Evolutionary conservation across 768 basidiomycete species (phyloP), one percentile per base, ranked within the genome.

Genomic region (Suillus spraguei): DNA sequence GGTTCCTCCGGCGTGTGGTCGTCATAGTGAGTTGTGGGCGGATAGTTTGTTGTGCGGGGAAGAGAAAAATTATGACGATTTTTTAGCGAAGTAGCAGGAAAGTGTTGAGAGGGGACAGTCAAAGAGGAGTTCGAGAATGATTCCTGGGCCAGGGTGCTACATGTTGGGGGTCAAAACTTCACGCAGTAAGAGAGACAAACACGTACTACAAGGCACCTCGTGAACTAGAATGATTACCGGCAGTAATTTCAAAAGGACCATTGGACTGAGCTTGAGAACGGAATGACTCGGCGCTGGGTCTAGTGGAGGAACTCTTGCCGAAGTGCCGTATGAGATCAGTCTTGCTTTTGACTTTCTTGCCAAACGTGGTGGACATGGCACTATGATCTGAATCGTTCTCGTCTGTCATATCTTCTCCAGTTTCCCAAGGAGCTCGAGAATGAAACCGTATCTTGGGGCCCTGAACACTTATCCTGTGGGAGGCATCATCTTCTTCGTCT

Each of bases 401-500:
- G 36, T 79, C 74, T 3, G 82, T 63, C 4, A 74, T 44, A 42
- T 78, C 81, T 16, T 82, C 85, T 56, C 86, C 89, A 42, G 82
- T 76, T 75, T 93, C 91, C 92, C 92, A 94, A 46, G 92, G 92
- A 20, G 92, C 89, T 32, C 83, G 88, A 65, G 89, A 90, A 74
- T 92, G 90, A 71, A 92, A 86, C 59, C 87, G 86, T 83, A 93
- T 90, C 75, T 86, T 92, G 36, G 92, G 92, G n/a, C 92, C 92
- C 39, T 89, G 85, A 55, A 88, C 77, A 69, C 89, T 92, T 75
- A 92, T 84, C 60, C 87, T 82, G 63, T 81, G 74, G 2, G 81
- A 75, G 42, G 78, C 68, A 10, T 80, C 80, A 42, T 83, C 78
- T 59, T 83, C 80, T 50, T 79, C 79, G 49, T 78, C 79, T 52